Evolutionary conservation across 139 green algal genomes (phyloP), one percentile per base, ranked within the genome.

Genomic region (Chlorella ohadii): DNA sequence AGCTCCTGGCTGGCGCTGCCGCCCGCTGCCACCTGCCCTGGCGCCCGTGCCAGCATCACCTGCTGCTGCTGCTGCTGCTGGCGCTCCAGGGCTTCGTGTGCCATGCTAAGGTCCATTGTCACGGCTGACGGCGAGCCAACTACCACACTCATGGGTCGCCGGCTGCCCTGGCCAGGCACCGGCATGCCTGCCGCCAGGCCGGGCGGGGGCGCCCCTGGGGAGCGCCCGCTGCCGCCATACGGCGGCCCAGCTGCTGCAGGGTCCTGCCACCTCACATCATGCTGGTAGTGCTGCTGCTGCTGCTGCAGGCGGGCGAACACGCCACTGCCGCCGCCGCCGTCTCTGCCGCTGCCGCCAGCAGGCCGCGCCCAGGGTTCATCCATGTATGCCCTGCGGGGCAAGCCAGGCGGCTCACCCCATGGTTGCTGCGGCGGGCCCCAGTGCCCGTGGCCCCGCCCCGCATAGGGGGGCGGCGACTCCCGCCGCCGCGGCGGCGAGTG

Each of bases 201-300:
- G 28, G 41, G 41, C 28, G 19, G 36, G 25, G 51, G 51, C 12
- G 11, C 51, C 11, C 19, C 51, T 4, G 51, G 51, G 11, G 15
- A 22, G 12, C 51, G 51, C 19, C 59, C 28, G 71, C 71, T 61
- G 71, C 71, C 25, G 41, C 41, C 59, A 22, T 59, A 59, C 51
- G 15, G 9, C 51, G 15, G 51, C 11, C 51, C 71, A n/a, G 22
- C 38, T 33, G 68, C 22, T 7, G 36, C 36, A 3, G 36, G 38
- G 38, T 13, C 68, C 75, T 71, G 56, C 38, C 61, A 81, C 6
- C 75, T 57, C 27, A 71, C 19, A 55, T 81, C 75, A 27, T 81
- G 75, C 75, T 81, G 23, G 23, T 34, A 71, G 34, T 81, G 75
- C 51, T 70, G 74, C 47, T 47, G 72, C 47, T 47, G 72, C 20